Conservation (phyloP, 73 alveolate genomes). For the Tetrahymena elliotti region DNA sequence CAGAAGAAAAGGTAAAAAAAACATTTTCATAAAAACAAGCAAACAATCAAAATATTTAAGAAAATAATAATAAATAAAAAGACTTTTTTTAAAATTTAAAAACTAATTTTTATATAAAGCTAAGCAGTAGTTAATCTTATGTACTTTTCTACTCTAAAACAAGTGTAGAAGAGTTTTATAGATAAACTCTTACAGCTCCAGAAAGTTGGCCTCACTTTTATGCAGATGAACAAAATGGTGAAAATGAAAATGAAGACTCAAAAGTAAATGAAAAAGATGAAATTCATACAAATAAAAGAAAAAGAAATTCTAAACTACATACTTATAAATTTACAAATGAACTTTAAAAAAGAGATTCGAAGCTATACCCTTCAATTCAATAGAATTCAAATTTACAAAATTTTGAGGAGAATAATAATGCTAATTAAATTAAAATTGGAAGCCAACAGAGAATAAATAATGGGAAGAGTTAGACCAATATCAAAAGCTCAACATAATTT, state of each 20-base stretch:
- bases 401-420: background rate
- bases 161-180: constrained; percentile 57
- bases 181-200: constrained; percentile 39
- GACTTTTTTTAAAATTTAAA: background rate
- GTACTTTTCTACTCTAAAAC: constrained; percentile 60
- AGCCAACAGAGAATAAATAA: background rate
- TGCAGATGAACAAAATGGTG: background rate
- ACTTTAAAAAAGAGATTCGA: background rate
- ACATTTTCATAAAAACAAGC: background rate
- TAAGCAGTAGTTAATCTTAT: constrained; percentile 53
- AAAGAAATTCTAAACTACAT: background rate
- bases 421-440: background rate
- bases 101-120: background rate
- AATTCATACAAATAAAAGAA: background rate
- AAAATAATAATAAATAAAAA: background rate
- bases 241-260: background rate
- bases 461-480: background rate
- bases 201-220: background rate
- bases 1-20: background rate
- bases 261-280: background rate
- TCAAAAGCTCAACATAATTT: background rate
- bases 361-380: background rate
- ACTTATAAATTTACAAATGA: background rate
- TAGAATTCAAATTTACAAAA: background rate
- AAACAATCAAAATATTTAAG: no score